Percentiles rank a stretch among this genome's conserved stretches.
These are phyloP conservation scores for Solanum paucissectum DNA, from an alignment of 257 asterid species.

Conservation along the genomic window DNA sequence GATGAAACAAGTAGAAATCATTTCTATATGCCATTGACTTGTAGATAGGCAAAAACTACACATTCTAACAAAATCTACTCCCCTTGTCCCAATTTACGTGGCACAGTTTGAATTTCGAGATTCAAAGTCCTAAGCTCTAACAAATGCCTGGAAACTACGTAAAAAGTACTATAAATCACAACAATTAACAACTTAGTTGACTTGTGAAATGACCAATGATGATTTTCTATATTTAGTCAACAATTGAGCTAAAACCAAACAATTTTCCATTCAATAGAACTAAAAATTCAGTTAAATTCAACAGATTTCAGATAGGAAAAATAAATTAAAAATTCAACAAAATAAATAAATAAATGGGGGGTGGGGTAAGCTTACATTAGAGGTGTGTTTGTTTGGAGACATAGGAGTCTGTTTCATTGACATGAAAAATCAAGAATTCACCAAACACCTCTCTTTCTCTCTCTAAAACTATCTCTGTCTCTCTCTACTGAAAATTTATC, in stretches of 20 bases:
- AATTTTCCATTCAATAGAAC: neutral
- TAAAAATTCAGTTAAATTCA: neutral
- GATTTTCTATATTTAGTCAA: neutral
- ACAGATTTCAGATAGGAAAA: neutral
- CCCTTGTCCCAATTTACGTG: neutral
- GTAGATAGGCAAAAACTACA: neutral
- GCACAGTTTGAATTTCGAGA: neutral
- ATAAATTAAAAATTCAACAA: neutral
- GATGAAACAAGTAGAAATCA: neutral
- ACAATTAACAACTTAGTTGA: neutral
- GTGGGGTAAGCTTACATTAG: constrained; percentile 18
- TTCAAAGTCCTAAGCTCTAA: neutral
- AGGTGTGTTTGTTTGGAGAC: constrained; percentile 28
- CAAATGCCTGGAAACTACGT: neutral
- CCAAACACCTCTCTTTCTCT: neutral
- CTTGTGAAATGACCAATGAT: neutral
- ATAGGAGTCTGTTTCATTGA: constrained; percentile 17
- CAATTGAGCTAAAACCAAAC: neutral
- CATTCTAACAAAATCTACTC: neutral
- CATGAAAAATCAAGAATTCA: neutral
- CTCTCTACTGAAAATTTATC: neutral
- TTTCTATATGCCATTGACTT: neutral
- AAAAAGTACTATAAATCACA: neutral
- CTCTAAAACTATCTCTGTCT: neutral
- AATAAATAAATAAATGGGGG: neutral